These are phyloP conservation scores for Tetrahymena malaccensis DNA, from an alignment of 73 alveolate genomes.

Conservation along the genomic window DNA sequence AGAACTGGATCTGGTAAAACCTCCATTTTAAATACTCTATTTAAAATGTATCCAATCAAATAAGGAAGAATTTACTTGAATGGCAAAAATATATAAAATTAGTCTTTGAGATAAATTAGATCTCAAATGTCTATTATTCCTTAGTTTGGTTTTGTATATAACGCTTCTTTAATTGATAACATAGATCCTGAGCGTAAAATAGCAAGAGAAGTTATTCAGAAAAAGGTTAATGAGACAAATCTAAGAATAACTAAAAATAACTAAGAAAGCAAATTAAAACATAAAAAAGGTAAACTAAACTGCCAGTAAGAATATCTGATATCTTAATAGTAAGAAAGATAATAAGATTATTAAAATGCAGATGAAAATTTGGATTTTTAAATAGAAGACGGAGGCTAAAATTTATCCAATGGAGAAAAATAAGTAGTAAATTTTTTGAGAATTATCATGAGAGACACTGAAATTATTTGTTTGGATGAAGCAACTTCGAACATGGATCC, in stretches of 20 bases:
- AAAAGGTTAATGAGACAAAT: conserved; percentile 31
- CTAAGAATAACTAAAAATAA: conserved; percentile 18
- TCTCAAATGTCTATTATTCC: conserved; percentile 60
- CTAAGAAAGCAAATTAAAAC: background rate
- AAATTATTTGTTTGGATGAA: conserved; percentile 67
- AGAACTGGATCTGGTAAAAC: conserved; percentile 90
- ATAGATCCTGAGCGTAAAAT: conserved; percentile 71
- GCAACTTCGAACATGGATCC: conserved; percentile 74
- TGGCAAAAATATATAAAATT: conserved; percentile 43
- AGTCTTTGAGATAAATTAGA: conserved; percentile 53
- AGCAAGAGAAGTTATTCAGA: conserved; percentile 29
- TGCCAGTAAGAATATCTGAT: conserved; percentile 5
- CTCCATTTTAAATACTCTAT: conserved; percentile 56
- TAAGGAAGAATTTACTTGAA: conserved; percentile 41
- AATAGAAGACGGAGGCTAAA: conserved; percentile 57
- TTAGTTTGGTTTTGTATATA: conserved; percentile 59
- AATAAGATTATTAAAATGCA: background rate
- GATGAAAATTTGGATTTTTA: conserved; percentile 33
- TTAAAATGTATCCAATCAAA: conserved; percentile 60
- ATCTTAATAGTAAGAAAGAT: conserved; percentile 6
- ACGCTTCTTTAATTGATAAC: conserved; percentile 66
- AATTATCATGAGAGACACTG: conserved; percentile 49
- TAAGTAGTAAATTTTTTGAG: conserved; percentile 61
- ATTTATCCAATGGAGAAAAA: conserved; percentile 67
- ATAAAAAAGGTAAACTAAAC: no score